Base-by-base conservation (phyloP, 2,329 filamentous ascomycete species). In the Xylariaceae sp. region DNA sequence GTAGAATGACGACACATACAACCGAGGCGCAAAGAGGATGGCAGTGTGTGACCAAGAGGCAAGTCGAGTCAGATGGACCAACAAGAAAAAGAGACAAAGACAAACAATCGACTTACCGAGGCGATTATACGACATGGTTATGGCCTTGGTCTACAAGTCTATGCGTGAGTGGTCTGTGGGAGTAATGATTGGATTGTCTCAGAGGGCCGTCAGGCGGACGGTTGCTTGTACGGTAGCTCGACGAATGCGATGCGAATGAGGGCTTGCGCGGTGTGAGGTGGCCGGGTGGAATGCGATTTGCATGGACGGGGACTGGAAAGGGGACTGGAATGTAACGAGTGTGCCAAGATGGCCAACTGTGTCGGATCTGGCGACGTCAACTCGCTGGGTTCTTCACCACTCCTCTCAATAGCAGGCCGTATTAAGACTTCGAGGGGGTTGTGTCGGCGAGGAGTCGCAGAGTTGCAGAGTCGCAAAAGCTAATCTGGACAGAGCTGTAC, bases 91-190 rank as follows among this genome's bases (percentile, higher is more conserved):
- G 52, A 51, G 59, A 57, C 55, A 61, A 60, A 58, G 63, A 55
- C 51, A 49, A 47, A 54, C 41, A 28, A 28, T 38, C 50, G 52
- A 82, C 83, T 75, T 79, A 83, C 86, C 83, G 78, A 89, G 72
- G 63, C 85, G 83, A 76, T 89, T 88, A 75, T 90, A 90, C 68
- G 84, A 82, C 84, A 89, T 88, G 73, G 69, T 73, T 53, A 56
- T 55, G 31, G 46, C 55, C 53, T 59, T 7, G 51, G 34, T 5
- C 56, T 48, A 50, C 51, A 45, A 59, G 53, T 54, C 45, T 56
- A 51, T 53, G 50, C 22, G 47, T 18, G 50, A 42, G 38, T 56
- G 48, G 41, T 55, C 42, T 45, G 42, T 45, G 40, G 42, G 55
- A 49, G 46, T 48, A 50, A 44, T 50, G 57, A 51, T 50, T 53